Percentiles rank a stretch among this genome's conserved stretches.
Conservation (phyloP, 805 yeast genomes). For the Kluyveromyces dobzhanskii region DNA sequence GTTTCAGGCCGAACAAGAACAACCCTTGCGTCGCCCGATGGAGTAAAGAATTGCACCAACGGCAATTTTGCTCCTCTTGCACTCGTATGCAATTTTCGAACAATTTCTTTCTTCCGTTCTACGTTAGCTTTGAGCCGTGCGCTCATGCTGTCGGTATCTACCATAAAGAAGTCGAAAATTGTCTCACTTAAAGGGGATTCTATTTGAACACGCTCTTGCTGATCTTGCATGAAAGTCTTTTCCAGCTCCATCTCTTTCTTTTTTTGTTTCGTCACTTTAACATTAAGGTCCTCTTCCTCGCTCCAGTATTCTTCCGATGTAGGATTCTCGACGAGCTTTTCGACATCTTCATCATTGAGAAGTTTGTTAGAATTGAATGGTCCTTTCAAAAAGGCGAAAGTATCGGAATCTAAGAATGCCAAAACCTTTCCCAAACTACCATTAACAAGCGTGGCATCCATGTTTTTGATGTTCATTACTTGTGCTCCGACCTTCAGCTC, state of each 20-base stretch:
- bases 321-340: slow-evolving; percentile 15
- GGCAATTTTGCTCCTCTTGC: slow-evolving; percentile 51
- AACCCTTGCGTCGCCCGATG: slow-evolving; percentile 67
- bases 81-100: slow-evolving; percentile 36
- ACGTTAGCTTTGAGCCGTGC: slow-evolving; percentile 28
- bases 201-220: slow-evolving; percentile 5
- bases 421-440: slow-evolving; percentile 69
- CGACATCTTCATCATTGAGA: slow-evolving; percentile 17
- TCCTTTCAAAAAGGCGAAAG: slow-evolving; percentile 28
- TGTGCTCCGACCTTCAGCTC: slow-evolving; percentile 64
- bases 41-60: slow-evolving; percentile 62
- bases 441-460: slow-evolving; percentile 64
- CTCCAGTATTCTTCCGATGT: slow-evolving; percentile 14
- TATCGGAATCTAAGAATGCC: slow-evolving; percentile 46
- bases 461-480: slow-evolving; percentile 74
- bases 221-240: slow-evolving; percentile 18
- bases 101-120: slow-evolving; percentile 40
- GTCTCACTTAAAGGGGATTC: slow-evolving; percentile 32
- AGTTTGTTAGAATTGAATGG: slow-evolving; percentile 14
- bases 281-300: slow-evolving; percentile 14
- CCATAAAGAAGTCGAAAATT: slow-evolving; percentile 41
- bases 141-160: slow-evolving; percentile 18
- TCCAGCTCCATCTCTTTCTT: slow-evolving; percentile 8
- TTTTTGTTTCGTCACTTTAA: slow-evolving; percentile 13
- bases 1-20: slow-evolving; percentile 73